Percentiles rank a stretch among this genome's conserved stretches.
phyloP scores from a whole-genome alignment of 495 filamentous ascomycete genomes.

The Aspergillus heteromorphus region DNA sequence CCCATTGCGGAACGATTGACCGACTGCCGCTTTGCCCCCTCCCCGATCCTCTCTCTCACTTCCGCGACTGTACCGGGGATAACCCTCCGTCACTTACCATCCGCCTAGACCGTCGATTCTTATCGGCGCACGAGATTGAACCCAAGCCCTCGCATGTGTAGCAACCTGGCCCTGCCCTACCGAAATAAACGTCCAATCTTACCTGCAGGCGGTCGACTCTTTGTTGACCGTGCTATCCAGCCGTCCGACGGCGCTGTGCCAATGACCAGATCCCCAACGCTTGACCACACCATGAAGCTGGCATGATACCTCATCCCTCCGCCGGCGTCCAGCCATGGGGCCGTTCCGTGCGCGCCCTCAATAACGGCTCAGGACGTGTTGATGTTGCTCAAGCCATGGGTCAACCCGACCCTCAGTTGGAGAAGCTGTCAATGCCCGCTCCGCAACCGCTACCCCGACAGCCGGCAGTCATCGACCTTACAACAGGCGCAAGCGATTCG shows the following conservation, averaged over 20 bases:
- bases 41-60: conserved; percentile 1
- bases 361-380: conserved; percentile 30
- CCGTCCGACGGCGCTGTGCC: conserved; percentile 8
- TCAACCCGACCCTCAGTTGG: conserved; percentile 24
- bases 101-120: not conserved
- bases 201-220: not conserved
- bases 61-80: conserved; percentile 9
- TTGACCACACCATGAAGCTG: conserved; percentile 38
- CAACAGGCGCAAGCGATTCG: conserved; percentile 25
- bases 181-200: not conserved
- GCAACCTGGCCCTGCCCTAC: not conserved
- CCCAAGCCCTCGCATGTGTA: conserved; percentile 1
- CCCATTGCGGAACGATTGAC: conserved; percentile 4
- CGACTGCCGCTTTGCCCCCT: conserved; percentile 6
- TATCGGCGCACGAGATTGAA: not conserved
- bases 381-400: conserved; percentile 24
- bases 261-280: conserved; percentile 19
- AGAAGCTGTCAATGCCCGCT: conserved; percentile 22
- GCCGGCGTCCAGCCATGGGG: conserved; percentile 42
- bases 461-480: conserved; percentile 37
- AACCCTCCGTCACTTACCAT: conserved; percentile 1
- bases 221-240: not conserved
- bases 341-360: conserved; percentile 32
- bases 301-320: conserved; percentile 46
- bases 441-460: conserved; percentile 25